Base-by-base conservation (phyloP, 495 filamentous ascomycete genomes). In the Pyronema domesticum region DNA sequence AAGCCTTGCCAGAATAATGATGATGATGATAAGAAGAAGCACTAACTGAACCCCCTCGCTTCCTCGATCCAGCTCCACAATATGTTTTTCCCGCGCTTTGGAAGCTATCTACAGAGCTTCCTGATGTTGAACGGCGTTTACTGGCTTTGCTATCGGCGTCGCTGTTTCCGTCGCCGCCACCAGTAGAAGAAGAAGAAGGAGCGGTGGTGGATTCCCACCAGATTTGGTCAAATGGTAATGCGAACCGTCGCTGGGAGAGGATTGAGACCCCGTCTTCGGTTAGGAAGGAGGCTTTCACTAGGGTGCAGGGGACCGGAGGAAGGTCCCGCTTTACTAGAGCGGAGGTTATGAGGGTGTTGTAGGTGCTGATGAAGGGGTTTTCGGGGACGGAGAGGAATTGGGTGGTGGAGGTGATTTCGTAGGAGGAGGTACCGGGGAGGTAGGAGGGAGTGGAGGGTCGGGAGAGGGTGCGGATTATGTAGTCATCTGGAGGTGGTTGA, bases 181-280 rank as follows among this genome's bases (percentile, higher is more conserved):
- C 5, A 13, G 49, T 39, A 4, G 37, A 30, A 17, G 33, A 37
- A 9, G 47, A 13, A 1, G 47, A 35, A 17, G 34, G 55, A 1
- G 44, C 52, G 37, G 53, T 43, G 17, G 61, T 40, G 14, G 79
- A 75, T 68, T 95, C 89, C 89, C 89, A 95, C 43, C 85, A 80
- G 54, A 89, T 73, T 64, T 93, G 83, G 42, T 86, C 82, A 1
- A 95, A 73, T 8, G 89, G 89, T 13, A 96, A 80, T 19, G 86
- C 89, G 35, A 95, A 73, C 46, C 89, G 78, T 54, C 81, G 78
- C 53, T 74, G 80, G 33, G 81, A 82, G 17, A 89, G 71, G 37
- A 80, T 79, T 19, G 73, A 73, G n/a, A 95, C 68, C 46, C 93
- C 83, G 34, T 81, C 74, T 64, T 93, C 85, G 60, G 87, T 80